Conservation (phyloP, 169 alveolate genomes). For the Babesia ovata region DNA sequence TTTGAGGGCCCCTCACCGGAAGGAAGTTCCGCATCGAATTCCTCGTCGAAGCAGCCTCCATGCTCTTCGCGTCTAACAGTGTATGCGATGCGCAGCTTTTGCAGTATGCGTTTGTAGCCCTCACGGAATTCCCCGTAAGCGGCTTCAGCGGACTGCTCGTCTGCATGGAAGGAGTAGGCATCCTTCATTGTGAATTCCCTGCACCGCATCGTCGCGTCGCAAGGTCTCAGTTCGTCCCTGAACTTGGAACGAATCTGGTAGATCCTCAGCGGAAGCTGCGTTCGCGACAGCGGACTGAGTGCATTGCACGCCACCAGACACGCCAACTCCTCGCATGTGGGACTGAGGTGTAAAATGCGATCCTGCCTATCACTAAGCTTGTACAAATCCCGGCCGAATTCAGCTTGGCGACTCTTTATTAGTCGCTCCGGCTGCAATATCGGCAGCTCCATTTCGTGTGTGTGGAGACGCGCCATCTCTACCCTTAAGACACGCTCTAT, state of each 20-base stretch:
- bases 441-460: slow-evolving; percentile 50
- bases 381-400: slow-evolving; percentile 43
- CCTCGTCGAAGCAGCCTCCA: slow-evolving; percentile 21
- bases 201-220: slow-evolving; percentile 31
- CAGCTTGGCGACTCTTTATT: slow-evolving; percentile 9
- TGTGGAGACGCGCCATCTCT: slow-evolving; percentile 58
- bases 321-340: slow-evolving; percentile 61
- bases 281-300: slow-evolving; percentile 39
- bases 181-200: slow-evolving; percentile 65
- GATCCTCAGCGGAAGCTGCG: slow-evolving; percentile 30
- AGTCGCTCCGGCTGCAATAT: slow-evolving; percentile 36
- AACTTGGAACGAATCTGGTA: slow-evolving; percentile 57
- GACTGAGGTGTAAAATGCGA: slow-evolving; percentile 26
- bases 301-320: slow-evolving; percentile 3
- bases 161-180: slow-evolving; percentile 62
- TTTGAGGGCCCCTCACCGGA: not conserved
- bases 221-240: slow-evolving; percentile 65
- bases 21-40: slow-evolving; percentile 19
- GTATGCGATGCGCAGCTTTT: slow-evolving; percentile 1
- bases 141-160: slow-evolving; percentile 15
- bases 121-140: slow-evolving; percentile 22
- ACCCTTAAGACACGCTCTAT: slow-evolving; percentile 42
- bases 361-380: slow-evolving; percentile 24
- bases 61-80: not conserved
- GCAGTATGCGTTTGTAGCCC: slow-evolving; percentile 21